These are phyloP conservation scores for Zymoseptoria ardabiliae DNA, from an alignment of 2,329 filamentous ascomycete genomes.

Conservation along the genomic window DNA sequence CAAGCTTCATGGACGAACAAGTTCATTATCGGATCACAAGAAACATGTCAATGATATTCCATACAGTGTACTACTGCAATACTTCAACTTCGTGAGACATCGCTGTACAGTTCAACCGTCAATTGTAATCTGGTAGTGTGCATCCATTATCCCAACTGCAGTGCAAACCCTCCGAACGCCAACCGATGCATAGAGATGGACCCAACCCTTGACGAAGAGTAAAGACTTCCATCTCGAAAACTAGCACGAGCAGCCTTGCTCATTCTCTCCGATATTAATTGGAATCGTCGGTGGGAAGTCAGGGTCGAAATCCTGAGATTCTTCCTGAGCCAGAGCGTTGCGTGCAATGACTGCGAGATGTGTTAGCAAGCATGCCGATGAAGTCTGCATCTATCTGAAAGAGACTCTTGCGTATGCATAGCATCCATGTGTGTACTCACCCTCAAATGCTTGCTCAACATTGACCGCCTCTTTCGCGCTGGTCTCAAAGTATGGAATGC, in stretches of 20 bases:
- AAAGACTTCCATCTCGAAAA: background rate
- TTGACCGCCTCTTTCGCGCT: slow-evolving; percentile 98
- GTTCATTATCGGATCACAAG: background rate
- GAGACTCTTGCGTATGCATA: background rate
- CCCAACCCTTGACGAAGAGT: background rate
- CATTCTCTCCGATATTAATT: slow-evolving; percentile 90
- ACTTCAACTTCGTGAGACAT: background rate
- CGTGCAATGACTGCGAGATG: slow-evolving; percentile 72
- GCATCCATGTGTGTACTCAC: slow-evolving; percentile 30
- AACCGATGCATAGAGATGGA: slow-evolving; percentile 4
- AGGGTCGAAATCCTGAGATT: slow-evolving; percentile 93
- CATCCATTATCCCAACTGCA: background rate
- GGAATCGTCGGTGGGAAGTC: slow-evolving; percentile 98
- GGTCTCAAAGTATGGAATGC: slow-evolving; percentile 98
- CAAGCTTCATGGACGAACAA: background rate
- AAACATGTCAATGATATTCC: background rate
- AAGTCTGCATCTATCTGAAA: background rate
- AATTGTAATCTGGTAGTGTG: background rate
- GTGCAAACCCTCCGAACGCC: slow-evolving; percentile 5
- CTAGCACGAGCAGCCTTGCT: slow-evolving; percentile 86
- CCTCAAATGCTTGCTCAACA: slow-evolving; percentile 77
- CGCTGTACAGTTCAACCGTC: background rate
- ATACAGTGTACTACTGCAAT: background rate
- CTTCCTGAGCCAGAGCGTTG: slow-evolving; percentile 91
- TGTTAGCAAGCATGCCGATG: slow-evolving; percentile 6